A percentile compares a stretch with the other conserved stretches of the same genome.
Evolutionary conservation across 2,329 filamentous ascomycete genomes (phyloP).

Genomic region (Neonectria coccinea): DNA sequence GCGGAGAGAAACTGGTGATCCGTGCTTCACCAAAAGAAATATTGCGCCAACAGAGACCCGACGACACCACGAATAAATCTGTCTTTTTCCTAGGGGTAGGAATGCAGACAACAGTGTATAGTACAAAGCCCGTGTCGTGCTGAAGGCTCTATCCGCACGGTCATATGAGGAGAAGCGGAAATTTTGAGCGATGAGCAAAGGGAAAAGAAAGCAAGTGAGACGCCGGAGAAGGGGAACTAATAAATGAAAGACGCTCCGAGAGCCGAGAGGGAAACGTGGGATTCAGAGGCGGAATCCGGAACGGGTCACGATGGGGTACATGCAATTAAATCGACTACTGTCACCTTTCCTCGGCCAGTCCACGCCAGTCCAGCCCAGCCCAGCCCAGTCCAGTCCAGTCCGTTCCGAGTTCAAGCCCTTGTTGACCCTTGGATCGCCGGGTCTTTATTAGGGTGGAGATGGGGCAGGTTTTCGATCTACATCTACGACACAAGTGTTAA

Average conservation of each 20-base stretch:
- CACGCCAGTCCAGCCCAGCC: background rate
- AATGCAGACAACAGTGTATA: background rate
- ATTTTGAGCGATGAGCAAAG: no score
- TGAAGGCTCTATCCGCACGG: background rate
- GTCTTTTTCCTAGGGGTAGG: background rate
- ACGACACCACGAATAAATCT: background rate
- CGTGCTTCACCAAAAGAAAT: background rate
- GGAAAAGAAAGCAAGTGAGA: background rate
- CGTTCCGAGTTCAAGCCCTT: conserved; percentile 13
- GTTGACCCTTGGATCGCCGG: conserved; percentile 3
- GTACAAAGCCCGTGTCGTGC: background rate
- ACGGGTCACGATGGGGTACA: conserved; percentile 26
- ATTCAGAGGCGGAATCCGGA: conserved; percentile 19
- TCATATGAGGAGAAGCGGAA: background rate
- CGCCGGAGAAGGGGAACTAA: background rate
- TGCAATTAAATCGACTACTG: conserved; percentile 17
- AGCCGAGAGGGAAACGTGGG: conserved; percentile 11
- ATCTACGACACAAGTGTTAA: background rate
- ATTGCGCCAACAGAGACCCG: background rate
- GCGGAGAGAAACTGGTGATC: conserved; percentile 20
- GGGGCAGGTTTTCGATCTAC: conserved; percentile 4
- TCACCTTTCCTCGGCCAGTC: background rate
- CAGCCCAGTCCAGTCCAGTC: conserved; percentile 3
- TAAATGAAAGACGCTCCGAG: conserved; percentile 5
- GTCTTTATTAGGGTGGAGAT: conserved; percentile 20